Evolutionary conservation across 768 basidiomycete genomes (phyloP).

Genomic region (Exidia glandulosa): DNA sequence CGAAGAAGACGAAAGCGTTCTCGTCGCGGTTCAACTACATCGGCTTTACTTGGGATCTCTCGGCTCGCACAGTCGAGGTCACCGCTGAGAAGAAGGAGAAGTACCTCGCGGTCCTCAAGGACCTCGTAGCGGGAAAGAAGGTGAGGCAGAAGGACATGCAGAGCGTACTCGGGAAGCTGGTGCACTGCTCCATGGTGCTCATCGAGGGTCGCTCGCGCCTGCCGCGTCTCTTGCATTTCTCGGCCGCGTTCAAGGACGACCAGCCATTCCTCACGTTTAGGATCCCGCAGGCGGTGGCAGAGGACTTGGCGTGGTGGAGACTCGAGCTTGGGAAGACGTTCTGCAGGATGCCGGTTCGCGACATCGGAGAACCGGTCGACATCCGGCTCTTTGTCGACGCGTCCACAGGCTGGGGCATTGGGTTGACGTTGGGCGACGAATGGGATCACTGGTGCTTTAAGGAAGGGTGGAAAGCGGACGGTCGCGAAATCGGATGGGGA

Average conservation of each 20-base stretch:
- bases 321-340: background rate
- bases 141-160: slow-evolving; percentile 15
- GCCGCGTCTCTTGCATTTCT: background rate
- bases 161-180: slow-evolving; percentile 21
- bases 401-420: slow-evolving; percentile 31
- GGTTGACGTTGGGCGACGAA: slow-evolving; percentile 20
- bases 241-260: background rate
- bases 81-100: slow-evolving; percentile 19
- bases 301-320: slow-evolving; percentile 26
- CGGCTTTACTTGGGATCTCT: slow-evolving; percentile 27
- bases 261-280: slow-evolving; percentile 8
- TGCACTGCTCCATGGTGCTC: slow-evolving; percentile 20
- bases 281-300: slow-evolving; percentile 11
- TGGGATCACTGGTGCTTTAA: slow-evolving; percentile 33
- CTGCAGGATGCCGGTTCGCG: slow-evolving; percentile 2
- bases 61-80: slow-evolving; percentile 17
- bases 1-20: slow-evolving; percentile 19
- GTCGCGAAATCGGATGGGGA: slow-evolving; percentile 31
- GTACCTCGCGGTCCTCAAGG: slow-evolving; percentile 16
- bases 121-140: slow-evolving; percentile 3
- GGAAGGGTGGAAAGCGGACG: slow-evolving; percentile 17
- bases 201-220: slow-evolving; percentile 7
- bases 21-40: slow-evolving; percentile 21
- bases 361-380: slow-evolving; percentile 5
- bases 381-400: slow-evolving; percentile 30